Percentiles rank a stretch among this genome's conserved stretches.
Evolutionary conservation across 495 filamentous ascomycete genomes (phyloP).

Genomic region (Aspergillus mulundensis): DNA sequence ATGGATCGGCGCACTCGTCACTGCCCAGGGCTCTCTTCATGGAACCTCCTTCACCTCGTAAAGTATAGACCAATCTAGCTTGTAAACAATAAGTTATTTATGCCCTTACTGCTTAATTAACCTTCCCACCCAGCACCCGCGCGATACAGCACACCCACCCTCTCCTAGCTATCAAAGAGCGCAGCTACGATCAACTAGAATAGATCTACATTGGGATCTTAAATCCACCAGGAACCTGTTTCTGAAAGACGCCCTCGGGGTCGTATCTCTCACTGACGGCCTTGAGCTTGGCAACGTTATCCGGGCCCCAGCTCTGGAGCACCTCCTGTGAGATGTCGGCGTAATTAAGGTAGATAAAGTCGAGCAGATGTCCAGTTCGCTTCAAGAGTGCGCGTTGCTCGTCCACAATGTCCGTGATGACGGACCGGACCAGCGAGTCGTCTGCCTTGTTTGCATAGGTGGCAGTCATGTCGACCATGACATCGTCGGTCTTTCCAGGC

Average conservation of each 20-base stretch:
- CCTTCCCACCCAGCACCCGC: no score
- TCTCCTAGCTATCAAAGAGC: no score
- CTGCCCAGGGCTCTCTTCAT: no score
- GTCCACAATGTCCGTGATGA: not conserved
- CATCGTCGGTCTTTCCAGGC: not conserved
- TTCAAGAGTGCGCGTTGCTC: not conserved
- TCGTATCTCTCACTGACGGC: not conserved
- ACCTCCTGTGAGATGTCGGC: not conserved
- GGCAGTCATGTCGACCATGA: not conserved
- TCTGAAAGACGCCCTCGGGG: not conserved
- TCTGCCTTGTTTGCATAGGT: not conserved
- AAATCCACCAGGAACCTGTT: not conserved
- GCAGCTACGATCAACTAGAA: no score
- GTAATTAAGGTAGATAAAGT: not conserved
- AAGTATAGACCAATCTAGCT: no score
- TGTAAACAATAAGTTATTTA: no score
- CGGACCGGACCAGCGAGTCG: not conserved
- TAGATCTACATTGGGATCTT: not conserved
- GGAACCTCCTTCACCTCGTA: no score
- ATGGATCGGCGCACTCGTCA: no score
- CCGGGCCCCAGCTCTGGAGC: not conserved
- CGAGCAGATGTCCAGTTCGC: not conserved
- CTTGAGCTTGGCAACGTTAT: not conserved
- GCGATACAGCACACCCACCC: no score
- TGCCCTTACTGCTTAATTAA: no score